Base-by-base conservation (phyloP, 768 basidiomycete genomes). In the Tephrocybe sp. region DNA sequence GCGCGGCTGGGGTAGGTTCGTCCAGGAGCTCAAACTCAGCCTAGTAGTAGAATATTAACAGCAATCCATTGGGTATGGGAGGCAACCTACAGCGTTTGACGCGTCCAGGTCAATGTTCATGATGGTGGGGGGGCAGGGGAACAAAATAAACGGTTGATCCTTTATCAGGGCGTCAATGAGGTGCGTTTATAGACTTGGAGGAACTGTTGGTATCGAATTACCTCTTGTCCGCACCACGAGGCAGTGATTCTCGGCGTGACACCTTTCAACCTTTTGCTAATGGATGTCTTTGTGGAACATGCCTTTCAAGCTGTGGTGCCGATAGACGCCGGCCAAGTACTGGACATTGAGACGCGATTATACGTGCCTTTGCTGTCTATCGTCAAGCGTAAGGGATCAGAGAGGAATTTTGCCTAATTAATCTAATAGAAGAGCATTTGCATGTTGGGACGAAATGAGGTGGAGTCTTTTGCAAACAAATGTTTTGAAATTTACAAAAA, bases 11-110 rank as follows among this genome's bases (percentile, higher is more conserved):
- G n/a, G 4, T 12, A 22, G 18, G 24, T 12, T 38, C 43, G 12
- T 55, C 55, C 18, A 62, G 46, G 1, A 62, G 34, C n/a, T 44
- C 15, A 9, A 56, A 56, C 34, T 60, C 58, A 23, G 45, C 36
- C 55, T 57, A 24, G 12, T 11, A n/a, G n/a, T 15, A 11, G 2
- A 16, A 22, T 21, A 24, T 27, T 12, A 11, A 29, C 21, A n/a
- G n/a, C 21, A 33, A 16, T 2, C 15, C 3, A 34, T 34, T 18
- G 9, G 21, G 9, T 18, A 38, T 19, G 37, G n/a, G 6, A n/a
- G 8, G 21, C 16, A 12, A n/a, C 33, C 4, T n/a, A 34, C 33
- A 4, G 33, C 4, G 15, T 15, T 34, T 15, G 33, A 34, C 7
- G 15, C 13, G 33, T 34, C 33, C 11, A 34, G 5, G 15, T 10